Conservation (phyloP, 805 yeast genomes). For the Kuraishia ogatae region DNA sequence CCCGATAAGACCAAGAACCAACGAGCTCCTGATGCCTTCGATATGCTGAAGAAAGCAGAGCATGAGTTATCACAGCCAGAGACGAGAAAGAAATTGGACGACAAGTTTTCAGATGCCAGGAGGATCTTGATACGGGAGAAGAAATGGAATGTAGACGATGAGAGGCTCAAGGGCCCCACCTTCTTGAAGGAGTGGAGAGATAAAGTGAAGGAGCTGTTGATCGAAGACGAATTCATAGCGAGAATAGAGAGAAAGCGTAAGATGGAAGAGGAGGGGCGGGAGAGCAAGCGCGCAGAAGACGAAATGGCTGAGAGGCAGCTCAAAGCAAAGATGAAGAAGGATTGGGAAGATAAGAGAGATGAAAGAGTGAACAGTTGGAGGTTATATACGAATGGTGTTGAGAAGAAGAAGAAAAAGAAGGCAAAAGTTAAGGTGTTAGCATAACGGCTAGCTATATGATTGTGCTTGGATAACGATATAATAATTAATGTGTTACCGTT, state of each 20-base stretch:
- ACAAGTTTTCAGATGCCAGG: slow-evolving; percentile 35
- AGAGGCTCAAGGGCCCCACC: slow-evolving; percentile 21
- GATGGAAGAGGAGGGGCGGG: slow-evolving; percentile 30
- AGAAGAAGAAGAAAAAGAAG: slow-evolving; percentile 38
- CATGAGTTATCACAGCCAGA: slow-evolving; percentile 27
- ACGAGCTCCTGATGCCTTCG: slow-evolving; percentile 60
- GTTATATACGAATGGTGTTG: slow-evolving; percentile 31
- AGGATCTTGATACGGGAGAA: slow-evolving; percentile 25
- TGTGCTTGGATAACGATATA: no score
- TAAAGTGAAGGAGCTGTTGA: slow-evolving; percentile 31
- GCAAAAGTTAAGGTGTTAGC: slow-evolving; percentile 34
- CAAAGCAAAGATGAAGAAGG: slow-evolving; percentile 27
- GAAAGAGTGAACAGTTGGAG: slow-evolving; percentile 55
- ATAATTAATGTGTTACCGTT: no score
- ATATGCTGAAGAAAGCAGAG: slow-evolving; percentile 47
- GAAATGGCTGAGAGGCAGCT: slow-evolving; percentile 20
- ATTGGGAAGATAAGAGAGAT: slow-evolving; percentile 59
- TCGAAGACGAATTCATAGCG: slow-evolving; percentile 36
- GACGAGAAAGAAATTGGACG: slow-evolving; percentile 31
- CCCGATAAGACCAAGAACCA: slow-evolving; percentile 55
- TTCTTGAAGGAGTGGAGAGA: slow-evolving; percentile 32
- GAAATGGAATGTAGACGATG: slow-evolving; percentile 28
- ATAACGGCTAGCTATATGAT: slow-evolving; percentile 8
- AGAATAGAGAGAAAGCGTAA: slow-evolving; percentile 32
- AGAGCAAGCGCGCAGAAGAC: slow-evolving; percentile 23